Evolutionary conservation across 805 yeast genomes (phyloP).

Genomic region (Clavispora santaluciae): DNA sequence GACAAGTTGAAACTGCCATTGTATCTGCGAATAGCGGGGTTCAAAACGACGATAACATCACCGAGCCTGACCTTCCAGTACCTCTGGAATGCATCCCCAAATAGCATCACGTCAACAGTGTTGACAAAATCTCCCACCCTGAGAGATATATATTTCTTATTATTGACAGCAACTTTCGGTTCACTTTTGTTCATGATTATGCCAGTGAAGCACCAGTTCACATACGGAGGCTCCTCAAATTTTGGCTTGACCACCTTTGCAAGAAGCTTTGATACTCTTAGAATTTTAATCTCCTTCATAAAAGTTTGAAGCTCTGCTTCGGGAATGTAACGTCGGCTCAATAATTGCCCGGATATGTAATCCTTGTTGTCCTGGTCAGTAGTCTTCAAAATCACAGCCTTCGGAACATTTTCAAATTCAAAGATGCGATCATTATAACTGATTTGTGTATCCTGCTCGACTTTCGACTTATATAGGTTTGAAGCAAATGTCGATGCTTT

Average conservation of each 20-base stretch:
- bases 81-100: constrained; percentile 62
- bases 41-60: constrained; percentile 66
- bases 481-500: constrained; percentile 9
- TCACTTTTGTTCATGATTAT: constrained; percentile 55
- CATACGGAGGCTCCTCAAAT: constrained; percentile 60
- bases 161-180: constrained; percentile 38
- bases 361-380: constrained; percentile 5
- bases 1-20: constrained; percentile 47
- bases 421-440: constrained; percentile 12
- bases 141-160: constrained; percentile 53
- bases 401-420: constrained; percentile 15
- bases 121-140: constrained; percentile 65
- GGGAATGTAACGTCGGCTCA: constrained; percentile 9
- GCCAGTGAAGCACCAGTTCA: constrained; percentile 82
- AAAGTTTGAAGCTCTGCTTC: constrained; percentile 12
- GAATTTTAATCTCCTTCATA: constrained; percentile 47
- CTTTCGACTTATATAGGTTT: constrained; percentile 7
- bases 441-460: background rate
- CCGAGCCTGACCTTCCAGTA: constrained; percentile 76
- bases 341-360: constrained; percentile 9
- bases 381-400: background rate
- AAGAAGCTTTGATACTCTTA: constrained; percentile 54
- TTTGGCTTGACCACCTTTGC: constrained; percentile 66
- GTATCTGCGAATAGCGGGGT: constrained; percentile 54
- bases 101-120: constrained; percentile 55